Evolutionary conservation across 1,139 yeast genomes (phyloP).

Genomic region (Debaryomyces coudertii): DNA sequence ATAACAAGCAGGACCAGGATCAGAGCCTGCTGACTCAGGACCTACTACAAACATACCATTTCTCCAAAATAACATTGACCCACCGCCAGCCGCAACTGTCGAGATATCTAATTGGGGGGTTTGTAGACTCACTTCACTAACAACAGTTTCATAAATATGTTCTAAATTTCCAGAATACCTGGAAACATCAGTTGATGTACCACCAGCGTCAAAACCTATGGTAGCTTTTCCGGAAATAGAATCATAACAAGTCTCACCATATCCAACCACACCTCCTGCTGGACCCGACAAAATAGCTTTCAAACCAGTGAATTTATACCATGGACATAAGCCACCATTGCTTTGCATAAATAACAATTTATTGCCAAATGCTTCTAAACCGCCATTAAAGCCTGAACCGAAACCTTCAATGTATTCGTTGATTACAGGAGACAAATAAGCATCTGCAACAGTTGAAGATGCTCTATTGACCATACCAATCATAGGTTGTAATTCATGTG

Average conservation of each 20-base stretch:
- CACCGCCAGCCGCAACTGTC: slow-evolving; percentile 55
- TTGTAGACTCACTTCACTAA: slow-evolving; percentile 45
- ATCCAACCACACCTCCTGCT: slow-evolving; percentile 57
- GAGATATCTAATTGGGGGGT: slow-evolving; percentile 52
- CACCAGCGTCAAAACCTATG: slow-evolving; percentile 53
- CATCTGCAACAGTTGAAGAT: slow-evolving; percentile 51
- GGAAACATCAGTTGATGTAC: slow-evolving; percentile 52
- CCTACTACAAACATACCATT: slow-evolving; percentile 52
- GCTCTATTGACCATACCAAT: slow-evolving; percentile 47
- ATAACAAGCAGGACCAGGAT: slow-evolving; percentile 53
- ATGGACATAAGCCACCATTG: slow-evolving; percentile 53
- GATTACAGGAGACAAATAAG: slow-evolving; percentile 45
- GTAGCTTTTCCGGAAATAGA: slow-evolving; percentile 33
- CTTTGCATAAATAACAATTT: slow-evolving; percentile 50
- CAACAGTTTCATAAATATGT: slow-evolving; percentile 49
- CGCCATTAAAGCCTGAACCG: slow-evolving; percentile 49
- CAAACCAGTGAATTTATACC: slow-evolving; percentile 51
- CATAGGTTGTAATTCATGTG: slow-evolving; percentile 49
- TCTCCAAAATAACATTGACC: slow-evolving; percentile 48
- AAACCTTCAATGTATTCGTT: slow-evolving; percentile 37
- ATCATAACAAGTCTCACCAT: slow-evolving; percentile 48
- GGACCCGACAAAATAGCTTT: slow-evolving; percentile 54
- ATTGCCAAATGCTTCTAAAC: slow-evolving; percentile 46
- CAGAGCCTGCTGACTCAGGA: slow-evolving; percentile 52
- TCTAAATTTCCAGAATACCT: slow-evolving; percentile 43